Evolutionary conservation across 139 green algal species (phyloP), one percentile per base, ranked within the genome.

Genomic region (Chlamydomonas incerta): DNA sequence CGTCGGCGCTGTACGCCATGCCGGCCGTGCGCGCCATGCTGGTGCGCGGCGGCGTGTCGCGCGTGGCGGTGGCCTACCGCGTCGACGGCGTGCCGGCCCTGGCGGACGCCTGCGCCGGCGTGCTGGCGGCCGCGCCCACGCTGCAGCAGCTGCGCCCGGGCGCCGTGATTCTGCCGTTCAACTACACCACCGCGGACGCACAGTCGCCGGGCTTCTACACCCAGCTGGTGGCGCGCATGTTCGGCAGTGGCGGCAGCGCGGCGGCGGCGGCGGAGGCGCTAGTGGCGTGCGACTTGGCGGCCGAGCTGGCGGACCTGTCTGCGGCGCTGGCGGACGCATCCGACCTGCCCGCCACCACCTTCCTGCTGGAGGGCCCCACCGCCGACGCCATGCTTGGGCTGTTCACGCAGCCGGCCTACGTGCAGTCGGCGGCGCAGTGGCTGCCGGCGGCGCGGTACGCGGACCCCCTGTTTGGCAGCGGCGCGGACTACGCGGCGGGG

Each of bases 11-110:
- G 31, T 68, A 52, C n/a, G 24, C 68, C 1, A n/a, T 60, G 31
- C 52, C 67, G 28, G 68, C 50, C 13, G 68, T 86, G 4, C 60
- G 55, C 2, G 68, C 80, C 80, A 86, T 86, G 80, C 14, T 79
- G 20, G 68, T 86, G 5, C 58, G 68, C 35, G 29, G 68, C 35
- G 29, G 29, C 68, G 0, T 86, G 1, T 11, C 47, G 21, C 52
- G 33, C 2, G 52, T 86, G 28, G 67, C 55, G 3, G 1, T 86
- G 26, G 55, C 37, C 34, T 86, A 55, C 52, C 52, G 33, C 33
- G 28, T 31, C 11, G 77, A 70, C 77, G 67, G 28, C 68, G 47
- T 31, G 24, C 23, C 24, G 0, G 6, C 58, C 15, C 18, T 34
- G 5, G 33, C 10, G 34, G 68, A 52, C 3, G 28, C 50, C 18